phyloP scores from a whole-genome alignment of 768 basidiomycete species.

The Hericium rajendrae region DNA sequence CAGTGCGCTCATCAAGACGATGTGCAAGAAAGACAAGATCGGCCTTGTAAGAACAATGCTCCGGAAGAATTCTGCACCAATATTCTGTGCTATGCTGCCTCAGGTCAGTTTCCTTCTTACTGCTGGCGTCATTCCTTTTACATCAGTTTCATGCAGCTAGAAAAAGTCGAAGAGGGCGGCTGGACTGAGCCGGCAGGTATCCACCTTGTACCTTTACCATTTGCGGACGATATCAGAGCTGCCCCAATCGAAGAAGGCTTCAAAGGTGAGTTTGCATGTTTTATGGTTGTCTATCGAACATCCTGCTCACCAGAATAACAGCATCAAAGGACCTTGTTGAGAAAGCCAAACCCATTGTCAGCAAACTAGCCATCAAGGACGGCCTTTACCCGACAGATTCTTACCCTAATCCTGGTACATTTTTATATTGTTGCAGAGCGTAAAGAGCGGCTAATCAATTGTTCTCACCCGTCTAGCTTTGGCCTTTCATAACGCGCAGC shows the following conservation, averaged over 20 bases:
- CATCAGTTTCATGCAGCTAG: constrained; percentile 31
- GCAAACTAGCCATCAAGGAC: constrained; percentile 68
- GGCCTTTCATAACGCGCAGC: constrained; percentile 79
- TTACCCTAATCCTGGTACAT: constrained; percentile 80
- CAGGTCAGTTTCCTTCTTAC: constrained; percentile 27
- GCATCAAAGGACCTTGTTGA: constrained; percentile 62
- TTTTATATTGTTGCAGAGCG: not conserved
- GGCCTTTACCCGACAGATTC: constrained; percentile 82
- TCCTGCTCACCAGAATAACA: constrained; percentile 18
- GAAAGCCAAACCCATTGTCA: constrained; percentile 63
- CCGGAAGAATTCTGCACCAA: constrained; percentile 63
- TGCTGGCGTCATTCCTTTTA: constrained; percentile 3
- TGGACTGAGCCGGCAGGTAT: constrained; percentile 84
- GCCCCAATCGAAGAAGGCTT: constrained; percentile 60
- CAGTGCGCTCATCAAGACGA: constrained; percentile 73
- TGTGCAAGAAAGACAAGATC: constrained; percentile 73
- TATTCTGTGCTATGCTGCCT: constrained; percentile 79
- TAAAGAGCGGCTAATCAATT: not conserved
- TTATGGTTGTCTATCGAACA: not conserved
- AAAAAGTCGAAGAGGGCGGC: constrained; percentile 58
- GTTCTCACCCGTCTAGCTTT: constrained; percentile 41
- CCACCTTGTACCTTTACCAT: constrained; percentile 89
- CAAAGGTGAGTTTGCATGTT: constrained; percentile 36
- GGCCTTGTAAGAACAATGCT: constrained; percentile 66
- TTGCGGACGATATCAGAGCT: constrained; percentile 85